Percentiles rank a stretch among this genome's conserved stretches.
Conservation (phyloP, 441 rosid species). For the Isatis lusitanica region DNA sequence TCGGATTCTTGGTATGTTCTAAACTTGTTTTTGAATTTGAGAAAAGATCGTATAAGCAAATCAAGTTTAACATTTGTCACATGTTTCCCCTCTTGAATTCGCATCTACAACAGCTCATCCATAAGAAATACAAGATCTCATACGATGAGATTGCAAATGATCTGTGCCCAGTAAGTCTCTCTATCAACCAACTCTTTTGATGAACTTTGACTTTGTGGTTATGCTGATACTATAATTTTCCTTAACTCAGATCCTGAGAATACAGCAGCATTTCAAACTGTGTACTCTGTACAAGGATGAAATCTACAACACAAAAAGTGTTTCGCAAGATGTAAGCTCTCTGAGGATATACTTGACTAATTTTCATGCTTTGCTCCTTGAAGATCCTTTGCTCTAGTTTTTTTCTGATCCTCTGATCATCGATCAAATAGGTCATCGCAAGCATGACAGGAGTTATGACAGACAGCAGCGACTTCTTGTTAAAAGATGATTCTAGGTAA, state of each 20-base stretch:
- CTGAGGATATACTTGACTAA: background rate
- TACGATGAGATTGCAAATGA: slow-evolving; percentile 93
- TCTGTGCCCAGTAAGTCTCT: slow-evolving; percentile 81
- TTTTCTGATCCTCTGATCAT: background rate
- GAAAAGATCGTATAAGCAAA: background rate
- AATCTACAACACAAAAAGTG: slow-evolving; percentile 95
- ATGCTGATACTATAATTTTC: background rate
- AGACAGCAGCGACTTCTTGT: slow-evolving; percentile 85
- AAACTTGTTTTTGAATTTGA: slow-evolving; percentile 17
- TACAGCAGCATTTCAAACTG: slow-evolving; percentile 94
- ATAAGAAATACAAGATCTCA: slow-evolving; percentile 92
- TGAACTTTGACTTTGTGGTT: slow-evolving; percentile 6
- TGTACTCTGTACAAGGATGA: slow-evolving; percentile 98
- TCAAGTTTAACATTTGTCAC: slow-evolving; percentile 11
- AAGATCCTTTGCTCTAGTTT: background rate
- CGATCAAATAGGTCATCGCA: slow-evolving; percentile 71
- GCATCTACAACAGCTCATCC: slow-evolving; percentile 70
- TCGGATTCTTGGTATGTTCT: slow-evolving; percentile 89
- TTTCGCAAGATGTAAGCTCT: slow-evolving; percentile 76
- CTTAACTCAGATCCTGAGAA: slow-evolving; percentile 71
- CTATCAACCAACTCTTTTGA: slow-evolving; percentile 14
- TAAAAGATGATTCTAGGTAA: slow-evolving; percentile 94
- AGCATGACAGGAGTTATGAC: slow-evolving; percentile 98
- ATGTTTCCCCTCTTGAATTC: background rate
- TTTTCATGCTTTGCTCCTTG: background rate